Evolutionary conservation across 805 yeast genomes (phyloP).

Genomic region (Kregervanrija fluxuum): DNA sequence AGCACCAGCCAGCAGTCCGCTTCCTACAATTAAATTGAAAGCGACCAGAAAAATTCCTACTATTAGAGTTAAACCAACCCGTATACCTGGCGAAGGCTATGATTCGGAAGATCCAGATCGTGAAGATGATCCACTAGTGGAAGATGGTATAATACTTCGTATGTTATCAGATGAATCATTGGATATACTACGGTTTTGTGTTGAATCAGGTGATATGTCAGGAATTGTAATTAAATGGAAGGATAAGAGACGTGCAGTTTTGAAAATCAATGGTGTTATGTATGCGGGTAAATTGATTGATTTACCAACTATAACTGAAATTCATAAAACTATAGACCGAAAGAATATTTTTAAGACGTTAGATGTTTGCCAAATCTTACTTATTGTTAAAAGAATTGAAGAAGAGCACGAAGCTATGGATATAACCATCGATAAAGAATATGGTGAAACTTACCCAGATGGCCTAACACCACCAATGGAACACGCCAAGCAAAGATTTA

Average conservation of each 20-base stretch:
- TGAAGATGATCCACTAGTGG: conserved; percentile 90
- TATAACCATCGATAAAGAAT: conserved; percentile 34
- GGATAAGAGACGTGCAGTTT: conserved; percentile 71
- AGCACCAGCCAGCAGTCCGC: not conserved
- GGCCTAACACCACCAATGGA: conserved; percentile 81
- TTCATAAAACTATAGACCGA: conserved; percentile 80
- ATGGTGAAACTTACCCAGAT: conserved; percentile 46
- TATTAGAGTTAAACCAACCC: conserved; percentile 47
- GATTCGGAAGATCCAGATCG: conserved; percentile 95
- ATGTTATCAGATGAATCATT: conserved; percentile 61
- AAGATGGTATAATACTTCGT: conserved; percentile 77
- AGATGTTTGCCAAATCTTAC: conserved; percentile 78
- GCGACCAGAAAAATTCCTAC: conserved; percentile 30
- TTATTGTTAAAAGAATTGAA: conserved; percentile 54
- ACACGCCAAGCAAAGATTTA: conserved; percentile 64
- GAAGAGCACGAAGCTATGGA: conserved; percentile 39
- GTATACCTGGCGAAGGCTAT: conserved; percentile 91
- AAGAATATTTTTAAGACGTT: conserved; percentile 83
- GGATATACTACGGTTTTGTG: conserved; percentile 68
- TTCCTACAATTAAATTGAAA: conserved; percentile 12
- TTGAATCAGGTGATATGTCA: conserved; percentile 66
- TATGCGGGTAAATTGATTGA: conserved; percentile 86
- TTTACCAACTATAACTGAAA: conserved; percentile 81
- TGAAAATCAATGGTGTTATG: conserved; percentile 57
- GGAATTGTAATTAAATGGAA: conserved; percentile 76